Evolutionary conservation across 1,139 yeast genomes (phyloP).

Genomic region (Torulaspora globosa): DNA sequence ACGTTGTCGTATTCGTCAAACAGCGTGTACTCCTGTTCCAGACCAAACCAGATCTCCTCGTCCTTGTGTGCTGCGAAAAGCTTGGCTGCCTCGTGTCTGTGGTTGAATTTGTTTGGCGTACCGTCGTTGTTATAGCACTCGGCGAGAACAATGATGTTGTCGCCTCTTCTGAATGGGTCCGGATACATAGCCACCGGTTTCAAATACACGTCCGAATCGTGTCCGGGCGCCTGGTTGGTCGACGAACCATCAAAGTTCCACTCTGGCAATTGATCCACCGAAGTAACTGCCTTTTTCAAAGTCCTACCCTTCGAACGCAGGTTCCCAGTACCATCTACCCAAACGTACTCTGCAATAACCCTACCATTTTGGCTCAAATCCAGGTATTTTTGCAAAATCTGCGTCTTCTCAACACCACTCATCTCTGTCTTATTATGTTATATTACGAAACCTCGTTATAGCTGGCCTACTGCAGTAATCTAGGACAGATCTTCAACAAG

Average conservation of each 20-base stretch:
- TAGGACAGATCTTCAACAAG: no score
- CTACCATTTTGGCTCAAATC: constrained; percentile 82
- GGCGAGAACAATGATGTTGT: constrained; percentile 87
- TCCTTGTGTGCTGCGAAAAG: constrained; percentile 87
- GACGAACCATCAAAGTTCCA: constrained; percentile 99
- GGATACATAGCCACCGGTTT: constrained; percentile 92
- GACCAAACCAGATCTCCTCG: constrained; percentile 93
- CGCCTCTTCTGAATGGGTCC: constrained; percentile 97
- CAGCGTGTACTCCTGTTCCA: constrained; percentile 97
- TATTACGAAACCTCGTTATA: no score
- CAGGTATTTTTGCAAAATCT: constrained; percentile 74
- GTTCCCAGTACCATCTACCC: constrained; percentile 94
- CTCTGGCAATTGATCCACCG: constrained; percentile 87
- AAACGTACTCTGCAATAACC: constrained; percentile 91
- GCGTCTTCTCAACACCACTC: constrained; percentile 56
- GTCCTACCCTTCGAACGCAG: constrained; percentile 95
- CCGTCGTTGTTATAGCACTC: constrained; percentile 99
- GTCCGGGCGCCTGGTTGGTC: constrained; percentile 98
- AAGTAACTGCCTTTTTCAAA: constrained; percentile 59
- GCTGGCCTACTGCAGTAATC: no score
- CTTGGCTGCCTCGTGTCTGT: constrained; percentile 96
- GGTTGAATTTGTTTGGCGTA: constrained; percentile 96
- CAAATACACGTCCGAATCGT: constrained; percentile 89
- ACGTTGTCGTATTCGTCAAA: constrained; percentile 86
- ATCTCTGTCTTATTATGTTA: constrained; percentile 1